Base-by-base conservation (phyloP, 805 yeast genomes). In the Starmerella floris region DNA sequence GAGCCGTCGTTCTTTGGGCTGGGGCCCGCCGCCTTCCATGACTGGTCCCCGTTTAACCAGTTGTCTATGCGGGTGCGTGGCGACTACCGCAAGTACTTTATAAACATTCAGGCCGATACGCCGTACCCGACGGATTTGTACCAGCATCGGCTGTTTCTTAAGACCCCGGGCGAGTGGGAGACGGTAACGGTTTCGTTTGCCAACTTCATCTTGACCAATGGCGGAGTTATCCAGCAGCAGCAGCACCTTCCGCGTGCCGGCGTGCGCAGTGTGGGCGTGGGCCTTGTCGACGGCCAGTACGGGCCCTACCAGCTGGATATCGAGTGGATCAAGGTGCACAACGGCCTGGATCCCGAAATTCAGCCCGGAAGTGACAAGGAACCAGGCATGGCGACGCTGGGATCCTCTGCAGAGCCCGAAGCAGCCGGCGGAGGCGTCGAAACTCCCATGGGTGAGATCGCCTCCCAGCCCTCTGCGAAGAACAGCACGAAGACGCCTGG, bases 121-220 rank as follows among this genome's bases (percentile, higher is more conserved):
- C 79, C 87, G 26, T 70, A 79, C 46, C 70, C 76, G 6, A 79
- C 88, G 2, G 94, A 83, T 60, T 63, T 83, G 49, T 83, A 75
- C 61, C 94, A 83, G 61, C 94, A 83, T 59, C 62, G 94, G 20
- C 64, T 83, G 49, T 83, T 81, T 53, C 62, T 80, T 50, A 73
- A 74, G 51, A 71, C 66, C 32, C 83, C 83, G 4, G 83, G 84
- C 2, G 67, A 74, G 48, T 83, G 94, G 94, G 91, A 83, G 57
- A 79, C 84, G 1, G 84, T 83, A 13, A 73, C 78, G 23, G 76
- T 83, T 27, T 84, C 91, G 35, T 64, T 83, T 39, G 72, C 75
- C 50, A 85, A 79, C 56, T 82, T 83, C 60, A 85, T 83, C 40
- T 68, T 83, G 61, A 83, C 94, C 20, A 82, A 81, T 58, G 76